These are phyloP conservation scores for Rhizophagus prolifer DNA, from an alignment of 192 early-diverging fungal genomes.

Conservation along the genomic window DNA sequence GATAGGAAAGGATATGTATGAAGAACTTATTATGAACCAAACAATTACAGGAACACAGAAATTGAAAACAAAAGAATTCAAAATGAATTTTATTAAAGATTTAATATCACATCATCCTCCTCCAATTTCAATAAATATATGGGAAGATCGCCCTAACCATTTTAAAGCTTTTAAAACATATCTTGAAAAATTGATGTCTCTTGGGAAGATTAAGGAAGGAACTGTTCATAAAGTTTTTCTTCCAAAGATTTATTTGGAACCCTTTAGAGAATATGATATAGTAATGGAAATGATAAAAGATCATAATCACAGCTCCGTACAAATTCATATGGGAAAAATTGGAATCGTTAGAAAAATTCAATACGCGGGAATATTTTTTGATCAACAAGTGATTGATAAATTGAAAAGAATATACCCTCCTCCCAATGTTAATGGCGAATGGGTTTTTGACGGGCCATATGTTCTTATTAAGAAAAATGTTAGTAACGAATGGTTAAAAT, in stretches of 20 bases:
- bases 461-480: background rate
- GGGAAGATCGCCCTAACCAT: background rate
- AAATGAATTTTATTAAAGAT: background rate
- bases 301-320: background rate
- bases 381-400: background rate
- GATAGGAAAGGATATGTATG: background rate
- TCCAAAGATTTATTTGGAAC: background rate
- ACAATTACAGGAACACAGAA: background rate
- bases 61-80: background rate
- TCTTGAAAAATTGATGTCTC: background rate
- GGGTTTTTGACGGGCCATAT: background rate
- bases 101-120: constrained; percentile 3
- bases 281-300: background rate
- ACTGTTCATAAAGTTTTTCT: background rate
- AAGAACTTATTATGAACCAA: background rate
- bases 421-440: background rate
- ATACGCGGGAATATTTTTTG: background rate
- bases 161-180: background rate
- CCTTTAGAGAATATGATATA: background rate
- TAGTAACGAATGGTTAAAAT: background rate
- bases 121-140: background rate
- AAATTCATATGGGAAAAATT: background rate
- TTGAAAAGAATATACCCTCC: background rate
- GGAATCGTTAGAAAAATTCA: background rate
- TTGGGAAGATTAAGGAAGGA: background rate